phyloP scores from a whole-genome alignment of 179 eudicot genomes.

The Actinidia chinensis region DNA sequence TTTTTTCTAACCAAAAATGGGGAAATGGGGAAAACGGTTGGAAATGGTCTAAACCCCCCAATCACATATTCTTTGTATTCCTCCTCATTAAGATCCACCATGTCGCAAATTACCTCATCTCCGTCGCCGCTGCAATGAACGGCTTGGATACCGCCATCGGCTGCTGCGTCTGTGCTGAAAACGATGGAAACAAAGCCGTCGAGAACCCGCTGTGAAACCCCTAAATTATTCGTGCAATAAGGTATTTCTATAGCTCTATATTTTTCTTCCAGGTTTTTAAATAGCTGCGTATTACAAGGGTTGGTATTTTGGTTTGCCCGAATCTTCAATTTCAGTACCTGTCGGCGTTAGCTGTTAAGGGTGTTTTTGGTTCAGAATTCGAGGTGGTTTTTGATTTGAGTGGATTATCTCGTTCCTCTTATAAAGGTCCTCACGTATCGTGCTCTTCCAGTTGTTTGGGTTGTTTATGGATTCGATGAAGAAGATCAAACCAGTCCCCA shows the following conservation, averaged over 20 bases:
- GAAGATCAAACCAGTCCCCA: constrained; percentile 68
- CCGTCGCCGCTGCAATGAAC: constrained; percentile 52
- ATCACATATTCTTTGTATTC: no score
- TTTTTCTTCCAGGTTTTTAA: constrained; percentile 53
- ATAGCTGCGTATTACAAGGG: constrained; percentile 66
- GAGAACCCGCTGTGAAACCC: constrained; percentile 32
- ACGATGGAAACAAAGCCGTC: background rate
- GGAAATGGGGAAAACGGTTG: no score
- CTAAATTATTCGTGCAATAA: constrained; percentile 50
- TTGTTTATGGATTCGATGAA: constrained; percentile 73
- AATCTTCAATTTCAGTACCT: constrained; percentile 42
- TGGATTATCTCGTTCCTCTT: constrained; percentile 79
- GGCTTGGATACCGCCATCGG: constrained; percentile 56
- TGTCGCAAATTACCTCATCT: constrained; percentile 84
- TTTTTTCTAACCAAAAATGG: no score
- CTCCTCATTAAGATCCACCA: constrained; percentile 84
- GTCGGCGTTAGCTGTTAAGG: constrained; percentile 35
- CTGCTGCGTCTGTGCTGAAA: constrained; percentile 51
- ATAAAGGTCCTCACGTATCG: constrained; percentile 73
- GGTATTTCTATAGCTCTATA: constrained; percentile 37
- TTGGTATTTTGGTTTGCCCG: constrained; percentile 51
- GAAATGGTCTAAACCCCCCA: no score
- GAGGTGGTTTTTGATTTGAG: constrained; percentile 68
- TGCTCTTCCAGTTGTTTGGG: constrained; percentile 80
- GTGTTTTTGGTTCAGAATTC: constrained; percentile 53